Conservation (phyloP, 768 basidiomycete species). For the Boletus reticulatus region DNA sequence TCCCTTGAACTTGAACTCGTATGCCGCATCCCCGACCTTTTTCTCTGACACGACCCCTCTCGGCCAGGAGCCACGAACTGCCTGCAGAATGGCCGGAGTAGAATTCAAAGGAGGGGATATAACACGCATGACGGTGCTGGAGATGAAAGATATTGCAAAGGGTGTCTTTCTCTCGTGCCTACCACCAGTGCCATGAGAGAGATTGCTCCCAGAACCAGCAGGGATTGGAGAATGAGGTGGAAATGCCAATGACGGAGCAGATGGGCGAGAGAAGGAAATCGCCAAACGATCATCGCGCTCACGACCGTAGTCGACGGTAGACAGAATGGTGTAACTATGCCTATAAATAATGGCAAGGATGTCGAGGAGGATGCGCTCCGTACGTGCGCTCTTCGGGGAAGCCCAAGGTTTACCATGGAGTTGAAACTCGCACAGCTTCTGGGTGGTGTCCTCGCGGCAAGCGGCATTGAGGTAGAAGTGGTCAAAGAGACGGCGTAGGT, state of each 20-base stretch:
- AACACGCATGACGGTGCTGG: conserved; percentile 66
- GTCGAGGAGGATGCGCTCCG: conserved; percentile 70
- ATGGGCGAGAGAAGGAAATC: conserved; percentile 64
- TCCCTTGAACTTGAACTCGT: conserved; percentile 80
- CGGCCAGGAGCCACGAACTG: conserved; percentile 76
- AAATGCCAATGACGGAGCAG: conserved; percentile 32
- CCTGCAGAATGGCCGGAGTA: conserved; percentile 79
- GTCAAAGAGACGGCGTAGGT: conserved; percentile 58
- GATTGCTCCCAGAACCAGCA: conserved; percentile 36
- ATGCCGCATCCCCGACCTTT: conserved; percentile 68
- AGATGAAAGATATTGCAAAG: conserved; percentile 74
- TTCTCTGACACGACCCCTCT: conserved; percentile 76
- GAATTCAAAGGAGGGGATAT: conserved; percentile 73
- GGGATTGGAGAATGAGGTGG: conserved; percentile 39
- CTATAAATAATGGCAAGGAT: conserved; percentile 62
- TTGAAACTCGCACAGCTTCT: conserved; percentile 64
- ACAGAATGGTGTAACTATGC: conserved; percentile 61
- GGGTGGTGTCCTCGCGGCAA: conserved; percentile 52
- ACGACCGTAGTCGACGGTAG: conserved; percentile 73
- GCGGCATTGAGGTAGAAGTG: conserved; percentile 39
- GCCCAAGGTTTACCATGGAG: conserved; percentile 74
- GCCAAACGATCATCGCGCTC: conserved; percentile 72
- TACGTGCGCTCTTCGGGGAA: conserved; percentile 58
- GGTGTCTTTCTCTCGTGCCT: conserved; percentile 41
- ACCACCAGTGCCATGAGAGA: conserved; percentile 36